Evolutionary conservation across 148 eudicot genomes (phyloP).

Genomic region (Fallopia convolvulus): DNA sequence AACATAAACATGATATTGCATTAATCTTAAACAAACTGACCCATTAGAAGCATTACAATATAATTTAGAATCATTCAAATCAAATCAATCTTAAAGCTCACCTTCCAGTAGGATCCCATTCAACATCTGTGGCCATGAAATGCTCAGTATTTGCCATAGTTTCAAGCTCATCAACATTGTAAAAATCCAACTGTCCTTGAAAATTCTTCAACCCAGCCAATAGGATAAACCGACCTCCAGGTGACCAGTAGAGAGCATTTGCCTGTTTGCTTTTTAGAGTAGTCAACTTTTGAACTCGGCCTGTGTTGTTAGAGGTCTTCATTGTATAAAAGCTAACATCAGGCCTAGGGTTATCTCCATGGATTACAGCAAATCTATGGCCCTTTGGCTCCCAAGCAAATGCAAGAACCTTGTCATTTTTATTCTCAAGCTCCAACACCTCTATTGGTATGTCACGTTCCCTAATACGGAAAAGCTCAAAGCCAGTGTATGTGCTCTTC

Average conservation of each 20-base stretch:
- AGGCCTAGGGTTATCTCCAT: slow-evolving; percentile 86
- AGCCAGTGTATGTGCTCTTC: slow-evolving; percentile 94
- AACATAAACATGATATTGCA: neutral
- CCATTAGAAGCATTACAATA: neutral
- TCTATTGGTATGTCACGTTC: slow-evolving; percentile 96
- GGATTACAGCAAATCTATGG: slow-evolving; percentile 89
- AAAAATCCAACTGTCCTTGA: slow-evolving; percentile 93
- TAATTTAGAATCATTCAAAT: no score
- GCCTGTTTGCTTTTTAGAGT: slow-evolving; percentile 90
- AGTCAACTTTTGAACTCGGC: slow-evolving; percentile 74
- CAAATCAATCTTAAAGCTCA: slow-evolving; percentile 16
- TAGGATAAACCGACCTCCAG: slow-evolving; percentile 64
- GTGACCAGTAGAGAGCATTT: slow-evolving; percentile 96
- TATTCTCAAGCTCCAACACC: slow-evolving; percentile 89
- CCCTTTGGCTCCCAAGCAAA: slow-evolving; percentile 99
- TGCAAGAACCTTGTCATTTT: slow-evolving; percentile 88
- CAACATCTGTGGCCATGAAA: slow-evolving; percentile 73
- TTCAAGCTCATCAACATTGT: slow-evolving; percentile 93
- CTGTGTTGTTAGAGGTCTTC: slow-evolving; percentile 53
- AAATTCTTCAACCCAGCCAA: slow-evolving; percentile 88
- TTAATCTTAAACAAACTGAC: neutral
- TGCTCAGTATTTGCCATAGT: slow-evolving; percentile 94
- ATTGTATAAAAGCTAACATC: slow-evolving; percentile 85
- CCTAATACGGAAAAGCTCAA: slow-evolving; percentile 93
- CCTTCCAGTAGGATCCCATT: slow-evolving; percentile 99